Conservation (phyloP, 768 basidiomycete species). For the Thelephora aurantiotincta region DNA sequence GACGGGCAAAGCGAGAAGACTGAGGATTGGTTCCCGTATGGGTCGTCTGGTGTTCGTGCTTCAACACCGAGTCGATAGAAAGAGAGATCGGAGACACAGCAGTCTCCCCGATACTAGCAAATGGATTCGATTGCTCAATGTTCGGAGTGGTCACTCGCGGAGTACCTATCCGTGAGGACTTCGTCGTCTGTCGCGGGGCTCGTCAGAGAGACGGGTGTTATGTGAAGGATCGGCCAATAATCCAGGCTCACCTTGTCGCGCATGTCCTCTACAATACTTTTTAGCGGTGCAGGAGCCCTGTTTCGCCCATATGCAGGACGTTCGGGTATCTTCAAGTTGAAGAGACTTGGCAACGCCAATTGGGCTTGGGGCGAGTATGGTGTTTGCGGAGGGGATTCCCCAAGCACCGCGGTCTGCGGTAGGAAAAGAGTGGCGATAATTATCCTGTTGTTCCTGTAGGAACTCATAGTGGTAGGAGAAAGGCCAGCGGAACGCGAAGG, state of each 20-base stretch:
- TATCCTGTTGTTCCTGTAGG: conserved; percentile 58
- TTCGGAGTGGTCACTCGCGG: background rate
- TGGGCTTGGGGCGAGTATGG: conserved; percentile 22
- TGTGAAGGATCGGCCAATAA: too few species aligned
- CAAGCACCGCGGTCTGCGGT: conserved; percentile 55
- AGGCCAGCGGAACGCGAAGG: conserved; percentile 3
- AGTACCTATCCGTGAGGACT: background rate
- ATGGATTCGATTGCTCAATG: conserved; percentile 4
- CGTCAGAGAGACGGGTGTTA: background rate
- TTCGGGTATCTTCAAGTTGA: background rate
- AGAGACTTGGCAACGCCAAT: conserved; percentile 5
- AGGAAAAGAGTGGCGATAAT: conserved; percentile 80
- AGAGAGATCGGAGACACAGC: background rate
- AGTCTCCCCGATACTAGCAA: background rate
- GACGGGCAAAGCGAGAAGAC: conserved; percentile 13
- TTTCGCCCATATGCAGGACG: conserved; percentile 8
- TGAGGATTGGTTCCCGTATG: conserved; percentile 18
- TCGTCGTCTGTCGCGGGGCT: background rate
- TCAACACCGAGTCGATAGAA: conserved; percentile 4
- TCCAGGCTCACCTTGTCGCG: conserved; percentile 37
- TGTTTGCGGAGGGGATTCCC: conserved; percentile 39
- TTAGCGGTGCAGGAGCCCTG: conserved; percentile 24
- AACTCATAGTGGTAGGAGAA: conserved; percentile 35
- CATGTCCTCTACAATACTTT: conserved; percentile 72
- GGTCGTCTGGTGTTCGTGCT: conserved; percentile 36